Base-by-base conservation (phyloP, 163 green algal species). In the Chlamydomonas reinhardtii region DNA sequence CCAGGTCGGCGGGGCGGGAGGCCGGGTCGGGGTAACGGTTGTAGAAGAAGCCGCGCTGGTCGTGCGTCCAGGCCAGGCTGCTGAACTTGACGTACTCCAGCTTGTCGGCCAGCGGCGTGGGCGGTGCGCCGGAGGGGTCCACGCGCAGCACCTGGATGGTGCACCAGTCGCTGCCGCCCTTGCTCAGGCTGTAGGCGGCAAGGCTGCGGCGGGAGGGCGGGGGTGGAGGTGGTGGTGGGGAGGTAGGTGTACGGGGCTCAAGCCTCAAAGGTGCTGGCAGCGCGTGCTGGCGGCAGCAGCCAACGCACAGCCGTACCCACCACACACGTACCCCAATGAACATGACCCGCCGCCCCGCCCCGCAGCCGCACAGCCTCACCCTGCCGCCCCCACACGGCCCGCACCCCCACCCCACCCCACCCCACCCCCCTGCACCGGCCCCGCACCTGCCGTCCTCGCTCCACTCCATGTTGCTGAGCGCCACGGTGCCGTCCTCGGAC, bases 31-130 rank as follows among this genome's bases (percentile, higher is more conserved):
- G 68, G 59, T 74, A 86, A 35, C 79, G 91, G 90, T 95, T 96
- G 91, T 98, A 98, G 91, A 98, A 98, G 86, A 99, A 97, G 24
- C 96, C 97, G 73, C 94, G 90, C 75, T 91, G 76, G 90, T 97
- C 94, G 73, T 96, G 91, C 25, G 94, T 97, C 96, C 96, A 99
- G 9, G 94, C 90, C 48, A 98, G 89, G 69, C 65, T 93, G 82
- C 86, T 95, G 89, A 97, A 98, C 90, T 99, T 99, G 74, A 98
- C 96, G 74, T 95, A 83, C 73, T 96, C 75, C 66, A 99, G 90
- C 77, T 94, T 76, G 89, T 99, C 97, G 4, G 81, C 9, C 80
- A 97, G 85, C 11, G 94, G 70, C 61, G 65, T 59, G 65, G 77
- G 66, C 14, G 77, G 61, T 4, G 2, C n/a, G 65, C 64, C 77